Evolutionary conservation across 495 filamentous ascomycete genomes (phyloP).

Genomic region (Melanomma pulvis-pyrius): DNA sequence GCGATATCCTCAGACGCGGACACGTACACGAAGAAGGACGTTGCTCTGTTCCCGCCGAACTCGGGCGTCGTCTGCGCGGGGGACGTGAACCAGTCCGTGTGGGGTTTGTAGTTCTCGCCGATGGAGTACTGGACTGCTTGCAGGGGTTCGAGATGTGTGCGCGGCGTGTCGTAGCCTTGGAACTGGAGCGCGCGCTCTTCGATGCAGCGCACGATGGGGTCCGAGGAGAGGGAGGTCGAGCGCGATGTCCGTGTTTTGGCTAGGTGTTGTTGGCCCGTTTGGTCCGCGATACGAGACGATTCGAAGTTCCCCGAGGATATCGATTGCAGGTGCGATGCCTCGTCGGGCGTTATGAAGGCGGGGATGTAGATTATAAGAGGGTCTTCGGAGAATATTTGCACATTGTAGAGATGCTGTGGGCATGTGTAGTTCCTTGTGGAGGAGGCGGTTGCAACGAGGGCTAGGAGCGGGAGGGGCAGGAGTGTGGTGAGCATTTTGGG

Average conservation of each 20-base stretch:
- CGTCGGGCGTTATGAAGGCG: conserved; percentile 47
- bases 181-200: conserved; percentile 39
- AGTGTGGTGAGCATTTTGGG: neutral
- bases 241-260: conserved; percentile 26
- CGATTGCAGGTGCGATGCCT: conserved; percentile 43
- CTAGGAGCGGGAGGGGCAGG: neutral
- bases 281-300: conserved; percentile 28
- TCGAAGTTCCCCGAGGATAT: conserved; percentile 17
- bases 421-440: conserved; percentile 29
- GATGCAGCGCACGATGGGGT: conserved; percentile 29
- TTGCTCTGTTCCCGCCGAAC: conserved; percentile 52
- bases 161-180: conserved; percentile 43
- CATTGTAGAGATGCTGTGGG: conserved; percentile 47
- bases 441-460: neutral
- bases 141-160: conserved; percentile 57
- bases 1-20: conserved; percentile 15
- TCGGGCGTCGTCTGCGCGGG: conserved; percentile 44
- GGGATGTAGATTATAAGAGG: conserved; percentile 61
- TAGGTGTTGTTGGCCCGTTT: conserved; percentile 16
- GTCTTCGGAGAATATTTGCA: conserved; percentile 56
- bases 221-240: conserved; percentile 19
- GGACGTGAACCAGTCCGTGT: conserved; percentile 61
- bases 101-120: conserved; percentile 55
- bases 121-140: conserved; percentile 58
- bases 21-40: conserved; percentile 38